These are phyloP conservation scores for Cornus florida DNA, from an alignment of 148 eudicot genomes.

Conservation along the genomic window DNA sequence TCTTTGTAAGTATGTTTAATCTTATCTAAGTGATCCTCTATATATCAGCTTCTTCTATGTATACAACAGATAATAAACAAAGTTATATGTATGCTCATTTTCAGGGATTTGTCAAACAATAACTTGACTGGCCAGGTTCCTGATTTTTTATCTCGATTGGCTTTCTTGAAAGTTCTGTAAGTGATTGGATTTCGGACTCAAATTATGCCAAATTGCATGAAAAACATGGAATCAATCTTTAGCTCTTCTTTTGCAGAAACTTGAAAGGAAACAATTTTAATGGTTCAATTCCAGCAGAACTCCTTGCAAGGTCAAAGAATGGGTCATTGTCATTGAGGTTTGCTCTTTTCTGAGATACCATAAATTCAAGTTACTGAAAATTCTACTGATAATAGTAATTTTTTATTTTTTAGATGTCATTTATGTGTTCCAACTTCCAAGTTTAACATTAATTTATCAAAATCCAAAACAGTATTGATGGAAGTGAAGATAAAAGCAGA, in stretches of 20 bases:
- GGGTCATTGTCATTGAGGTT: slow-evolving; percentile 12
- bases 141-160: slow-evolving; percentile 25
- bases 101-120: slow-evolving; percentile 52
- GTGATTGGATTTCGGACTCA: background rate
- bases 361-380: background rate
- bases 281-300: slow-evolving; percentile 29
- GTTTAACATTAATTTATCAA: background rate
- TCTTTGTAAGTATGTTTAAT: slow-evolving; percentile 27
- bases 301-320: slow-evolving; percentile 20
- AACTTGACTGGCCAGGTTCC: slow-evolving; percentile 43
- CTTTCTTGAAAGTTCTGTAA: slow-evolving; percentile 34
- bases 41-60: background rate
- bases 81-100: background rate
- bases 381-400: background rate
- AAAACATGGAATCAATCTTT: background rate
- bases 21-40: background rate
- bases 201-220: background rate
- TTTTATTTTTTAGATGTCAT: too few species aligned
- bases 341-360: background rate
- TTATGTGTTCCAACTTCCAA: background rate
- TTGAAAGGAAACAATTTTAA: slow-evolving; percentile 31
- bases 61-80: too few species aligned
- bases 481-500: background rate
- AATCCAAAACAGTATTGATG: slow-evolving; percentile 1
- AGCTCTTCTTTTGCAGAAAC: slow-evolving; percentile 21